Conservation (phyloP, 768 basidiomycete species). For the Kwoniella sp. region DNA sequence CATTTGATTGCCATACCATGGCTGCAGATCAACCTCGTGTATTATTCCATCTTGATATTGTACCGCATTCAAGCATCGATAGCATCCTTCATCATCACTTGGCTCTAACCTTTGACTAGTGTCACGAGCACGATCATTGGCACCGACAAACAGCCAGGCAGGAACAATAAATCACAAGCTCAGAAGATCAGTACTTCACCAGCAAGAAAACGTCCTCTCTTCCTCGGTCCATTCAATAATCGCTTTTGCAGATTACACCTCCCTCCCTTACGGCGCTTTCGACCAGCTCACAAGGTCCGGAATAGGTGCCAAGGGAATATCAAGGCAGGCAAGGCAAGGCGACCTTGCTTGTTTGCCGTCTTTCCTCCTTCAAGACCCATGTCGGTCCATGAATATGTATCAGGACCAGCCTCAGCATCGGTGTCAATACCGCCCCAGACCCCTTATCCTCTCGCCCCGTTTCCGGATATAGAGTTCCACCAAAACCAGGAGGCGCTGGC, state of each 20-base stretch:
- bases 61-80: too few relatives aligned
- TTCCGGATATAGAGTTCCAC: background rate
- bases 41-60: background rate
- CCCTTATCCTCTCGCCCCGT: background rate
- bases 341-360: background rate
- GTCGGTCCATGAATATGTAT: background rate
- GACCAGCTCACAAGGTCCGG: too few relatives aligned
- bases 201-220: too few relatives aligned
- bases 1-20: background rate
- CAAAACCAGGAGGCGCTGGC: background rate
- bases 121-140: too few relatives aligned
- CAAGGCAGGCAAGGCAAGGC: background rate
- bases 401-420: background rate
- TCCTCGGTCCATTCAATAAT: too few relatives aligned
- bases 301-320: background rate
- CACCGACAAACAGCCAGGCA: too few relatives aligned
- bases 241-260: too few relatives aligned
- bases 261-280: too few relatives aligned
- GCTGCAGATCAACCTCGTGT: too few relatives aligned
- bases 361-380: background rate
- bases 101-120: too few relatives aligned
- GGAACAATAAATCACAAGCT: too few relatives aligned
- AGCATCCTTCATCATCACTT: background rate
- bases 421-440: background rate
- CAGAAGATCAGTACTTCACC: too few relatives aligned